Base-by-base conservation (phyloP, 1,139 yeast species). In the Nematodospora anomalae region DNA sequence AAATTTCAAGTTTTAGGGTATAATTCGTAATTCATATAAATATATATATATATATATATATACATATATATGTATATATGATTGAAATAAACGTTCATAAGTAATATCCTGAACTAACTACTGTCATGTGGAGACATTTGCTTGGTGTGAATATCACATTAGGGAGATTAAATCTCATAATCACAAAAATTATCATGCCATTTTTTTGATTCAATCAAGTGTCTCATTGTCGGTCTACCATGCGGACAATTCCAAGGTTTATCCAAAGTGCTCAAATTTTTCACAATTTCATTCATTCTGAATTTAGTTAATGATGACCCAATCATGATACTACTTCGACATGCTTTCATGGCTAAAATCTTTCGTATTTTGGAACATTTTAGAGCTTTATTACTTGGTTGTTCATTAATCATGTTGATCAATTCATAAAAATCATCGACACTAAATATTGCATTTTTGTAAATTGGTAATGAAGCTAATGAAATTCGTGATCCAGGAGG, bases 161-260 rank as follows among this genome's bases (percentile, higher is more conserved):
- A n/a, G n/a, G n/a, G n/a, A n/a, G 21, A 13, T 29, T 20, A 33
- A 14, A 45, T 26, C 11, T 35, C 31, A 28, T 46, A 45, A 29
- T 47, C 51, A 18, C 14, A 14, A 26, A 26, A 43, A 15, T 37
- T 40, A 16, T 32, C 24, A 12, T 36, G 28, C 51, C 47, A 46
- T 33, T 42, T 39, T 10, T 37, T 33, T 28, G 83, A 51, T 33
- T 86, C 89, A 45, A 81, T 76, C 40, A 92, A 65, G 58, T 92
- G 97, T 39, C 98, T 71, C 83, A 92, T 79, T 2, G 99, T 92
- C 1, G 98, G 99, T 43, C 99, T 67, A 0, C 99, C 98, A 60
- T 92, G 99, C 0, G 99, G 99, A 58, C 99, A 92, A 53, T 90
- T 92, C 98, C 98, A 94, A 0, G 99, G 99, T 52, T 87, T 87